These are phyloP conservation scores for Pseudoturritis turrita DNA, from an alignment of 345 rosid genomes.

Conservation along the genomic window DNA sequence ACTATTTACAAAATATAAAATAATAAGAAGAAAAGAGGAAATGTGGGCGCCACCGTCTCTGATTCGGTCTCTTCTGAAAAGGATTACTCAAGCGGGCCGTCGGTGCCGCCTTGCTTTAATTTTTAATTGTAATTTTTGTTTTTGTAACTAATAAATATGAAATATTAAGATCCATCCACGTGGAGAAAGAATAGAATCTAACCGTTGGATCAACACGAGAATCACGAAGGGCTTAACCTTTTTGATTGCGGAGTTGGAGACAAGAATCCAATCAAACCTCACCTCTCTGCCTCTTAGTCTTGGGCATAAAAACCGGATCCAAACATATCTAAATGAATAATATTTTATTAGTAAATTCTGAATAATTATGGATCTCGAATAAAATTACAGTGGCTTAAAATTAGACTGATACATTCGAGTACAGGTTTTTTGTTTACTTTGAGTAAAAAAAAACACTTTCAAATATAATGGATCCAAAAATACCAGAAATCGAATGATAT, in stretches of 20 bases:
- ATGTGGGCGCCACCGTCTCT: constrained; percentile 26
- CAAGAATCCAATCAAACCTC: constrained; percentile 26
- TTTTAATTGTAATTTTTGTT: no score
- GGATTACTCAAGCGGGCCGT: constrained; percentile 38
- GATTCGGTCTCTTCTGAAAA: constrained; percentile 32
- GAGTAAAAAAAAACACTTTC: no score
- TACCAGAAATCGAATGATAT: no score
- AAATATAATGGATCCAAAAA: no score
- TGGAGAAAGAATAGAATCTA: constrained; percentile 6
- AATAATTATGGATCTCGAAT: no score
- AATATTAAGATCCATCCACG: not conserved
- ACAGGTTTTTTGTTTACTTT: no score
- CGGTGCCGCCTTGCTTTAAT: constrained; percentile 55
- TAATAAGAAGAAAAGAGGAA: not conserved
- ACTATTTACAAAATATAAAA: no score
- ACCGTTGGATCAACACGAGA: constrained; percentile 14
- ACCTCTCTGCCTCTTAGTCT: constrained; percentile 28
- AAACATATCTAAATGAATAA: no score
- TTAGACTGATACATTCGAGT: no score
- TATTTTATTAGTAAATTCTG: no score
- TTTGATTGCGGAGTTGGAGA: constrained; percentile 24
- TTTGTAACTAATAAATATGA: not conserved
- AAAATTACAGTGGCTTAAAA: no score
- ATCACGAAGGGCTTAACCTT: constrained; percentile 36
- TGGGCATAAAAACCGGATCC: no score